A percentile compares a stretch with the other conserved stretches of the same genome.
Conservation (phyloP, 805 yeast genomes). For the Komagataella phaffii region DNA sequence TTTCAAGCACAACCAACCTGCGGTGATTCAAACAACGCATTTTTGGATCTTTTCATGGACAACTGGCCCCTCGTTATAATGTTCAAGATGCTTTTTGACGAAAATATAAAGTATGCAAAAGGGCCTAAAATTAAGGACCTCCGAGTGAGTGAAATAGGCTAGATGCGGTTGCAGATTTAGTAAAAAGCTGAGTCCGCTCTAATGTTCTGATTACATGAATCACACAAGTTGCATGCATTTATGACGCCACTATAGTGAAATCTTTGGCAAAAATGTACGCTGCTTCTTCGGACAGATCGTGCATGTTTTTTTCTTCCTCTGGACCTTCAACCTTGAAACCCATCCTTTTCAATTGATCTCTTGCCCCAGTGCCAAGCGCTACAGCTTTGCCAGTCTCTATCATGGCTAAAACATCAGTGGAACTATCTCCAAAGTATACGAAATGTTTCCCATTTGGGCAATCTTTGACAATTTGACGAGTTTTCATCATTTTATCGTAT, state of each 20-base stretch:
- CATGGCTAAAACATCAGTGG: slow-evolving; percentile 42
- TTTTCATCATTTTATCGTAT: background rate
- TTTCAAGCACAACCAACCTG: background rate
- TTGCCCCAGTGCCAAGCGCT: background rate
- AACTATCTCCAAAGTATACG: slow-evolving; percentile 49
- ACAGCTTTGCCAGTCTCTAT: slow-evolving; percentile 32
- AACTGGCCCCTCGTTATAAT: background rate
- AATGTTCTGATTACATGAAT: background rate
- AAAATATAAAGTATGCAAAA: background rate
- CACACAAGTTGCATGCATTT: background rate
- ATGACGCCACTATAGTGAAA: background rate
- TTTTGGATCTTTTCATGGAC: background rate
- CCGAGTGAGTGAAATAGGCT: background rate
- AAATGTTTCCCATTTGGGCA: background rate
- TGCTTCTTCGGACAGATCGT: background rate
- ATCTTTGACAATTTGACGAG: background rate
- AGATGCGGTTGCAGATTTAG: background rate
- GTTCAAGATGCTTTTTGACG: background rate
- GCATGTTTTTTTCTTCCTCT: background rate
- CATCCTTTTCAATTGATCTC: background rate
- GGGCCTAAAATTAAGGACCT: background rate
- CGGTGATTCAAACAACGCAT: background rate
- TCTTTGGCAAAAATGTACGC: background rate
- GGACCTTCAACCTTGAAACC: background rate
- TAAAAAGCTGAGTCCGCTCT: background rate